Evolutionary conservation across 2,329 filamentous ascomycete genomes (phyloP), one percentile per base, ranked within the genome.

Genomic region (Nemania sp.): DNA sequence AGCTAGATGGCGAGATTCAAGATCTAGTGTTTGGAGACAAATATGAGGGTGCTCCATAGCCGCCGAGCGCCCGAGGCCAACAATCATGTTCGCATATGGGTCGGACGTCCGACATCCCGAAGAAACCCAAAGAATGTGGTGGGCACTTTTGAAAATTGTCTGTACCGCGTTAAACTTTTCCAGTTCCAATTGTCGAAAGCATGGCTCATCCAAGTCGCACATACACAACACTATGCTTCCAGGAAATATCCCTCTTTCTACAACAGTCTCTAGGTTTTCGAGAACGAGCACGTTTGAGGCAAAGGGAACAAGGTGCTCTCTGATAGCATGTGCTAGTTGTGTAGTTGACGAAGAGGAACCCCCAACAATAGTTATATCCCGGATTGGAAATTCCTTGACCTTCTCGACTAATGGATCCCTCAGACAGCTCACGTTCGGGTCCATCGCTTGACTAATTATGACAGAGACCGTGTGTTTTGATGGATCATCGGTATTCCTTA

Each of bases 51-150:
- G n/a, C 29, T 60, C 55, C 29, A 24, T 5, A 5, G 22, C 38
- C 3, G 13, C 49, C 2, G 56, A 27, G 52, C 66, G 51, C 2
- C 53, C 58, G 13, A 63, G 29, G 4, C 64, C 64, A 11, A 62
- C 54, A 3, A 22, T 4, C 3, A 67, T 63, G 22, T 53, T 67
- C 10, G 58, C 57, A 13, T 63, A 52, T 4, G 64, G 64, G 13
- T 63, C 53, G 8, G 32, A 32, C 5, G 20, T 15, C 2, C 57
- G 47, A 24, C 55, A 24, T 1, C 57, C 57, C 1, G 26, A 27
- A 2, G 63, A 62, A 10, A 22, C 56, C 63, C 63, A 66, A 5
- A 66, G 8, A 13, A 66, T 41, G 7, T 65, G 26, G n/a, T 47
- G 32, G 0, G 62, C 27, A 1, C 57, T 5, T 5, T 29, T 5